phyloP scores from a whole-genome alignment of 371 early-diverging fungal genomes.

The Nosema bombycis region DNA sequence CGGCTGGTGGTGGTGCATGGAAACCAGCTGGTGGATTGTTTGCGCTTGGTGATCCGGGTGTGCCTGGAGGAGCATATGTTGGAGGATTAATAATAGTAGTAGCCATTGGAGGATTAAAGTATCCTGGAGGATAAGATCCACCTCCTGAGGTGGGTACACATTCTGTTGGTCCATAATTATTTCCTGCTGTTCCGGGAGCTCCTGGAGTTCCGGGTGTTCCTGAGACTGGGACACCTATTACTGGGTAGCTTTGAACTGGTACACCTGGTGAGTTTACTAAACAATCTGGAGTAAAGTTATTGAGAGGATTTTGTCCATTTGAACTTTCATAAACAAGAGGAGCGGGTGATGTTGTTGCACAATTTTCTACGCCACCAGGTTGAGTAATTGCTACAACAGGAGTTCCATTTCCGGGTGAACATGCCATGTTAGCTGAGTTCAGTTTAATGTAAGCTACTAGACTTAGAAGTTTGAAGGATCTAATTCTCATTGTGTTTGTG shows the following conservation, averaged over 20 bases:
- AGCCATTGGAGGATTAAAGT: background rate
- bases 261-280: background rate
- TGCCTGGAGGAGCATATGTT: background rate
- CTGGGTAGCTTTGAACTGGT: conserved; percentile 7
- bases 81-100: background rate
- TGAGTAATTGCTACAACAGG: background rate
- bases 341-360: background rate
- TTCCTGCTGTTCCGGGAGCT: too few species aligned
- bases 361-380: conserved; percentile 16
- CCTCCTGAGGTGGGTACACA: too few species aligned
- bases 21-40: background rate
- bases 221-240: background rate
- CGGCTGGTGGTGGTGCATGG: background rate
- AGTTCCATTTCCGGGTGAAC: background rate
- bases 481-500: conserved; percentile 4
- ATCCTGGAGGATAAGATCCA: background rate
- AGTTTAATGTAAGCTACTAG: background rate
- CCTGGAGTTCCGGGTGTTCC: background rate
- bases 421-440: background rate
- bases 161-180: too few species aligned
- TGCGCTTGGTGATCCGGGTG: background rate
- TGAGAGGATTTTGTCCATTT: background rate
- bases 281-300: background rate
- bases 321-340: background rate
- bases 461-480: conserved; percentile 11